Evolutionary conservation across 2,329 filamentous ascomycete species (phyloP).

Genomic region (Clonostachys sp.): DNA sequence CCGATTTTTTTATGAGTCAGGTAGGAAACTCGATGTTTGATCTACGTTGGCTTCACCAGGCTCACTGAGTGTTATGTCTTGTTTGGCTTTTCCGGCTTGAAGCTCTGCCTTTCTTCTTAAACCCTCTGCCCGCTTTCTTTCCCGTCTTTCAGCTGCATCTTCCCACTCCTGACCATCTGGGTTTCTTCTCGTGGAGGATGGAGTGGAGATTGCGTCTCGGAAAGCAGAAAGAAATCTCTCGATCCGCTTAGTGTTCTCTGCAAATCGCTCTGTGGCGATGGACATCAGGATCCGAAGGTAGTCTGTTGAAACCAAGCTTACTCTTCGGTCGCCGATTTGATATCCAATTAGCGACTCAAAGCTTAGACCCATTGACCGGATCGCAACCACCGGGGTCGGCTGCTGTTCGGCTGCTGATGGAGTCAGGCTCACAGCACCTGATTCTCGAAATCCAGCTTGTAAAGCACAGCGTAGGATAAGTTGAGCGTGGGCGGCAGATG

Average conservation of each 20-base stretch:
- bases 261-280: slow-evolving; percentile 72
- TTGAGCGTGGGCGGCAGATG: slow-evolving; percentile 72
- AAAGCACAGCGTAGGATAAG: slow-evolving; percentile 70
- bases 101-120: slow-evolving; percentile 45
- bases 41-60: not conserved
- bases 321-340: slow-evolving; percentile 11
- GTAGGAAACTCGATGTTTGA: not conserved
- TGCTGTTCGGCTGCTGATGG: slow-evolving; percentile 23
- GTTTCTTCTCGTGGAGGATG: slow-evolving; percentile 15
- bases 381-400: slow-evolving; percentile 69
- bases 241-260: slow-evolving; percentile 64
- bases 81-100: slow-evolving; percentile 9
- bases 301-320: slow-evolving; percentile 53
- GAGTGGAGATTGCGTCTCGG: slow-evolving; percentile 16
- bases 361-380: slow-evolving; percentile 77
- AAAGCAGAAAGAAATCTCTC: slow-evolving; percentile 56
- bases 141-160: slow-evolving; percentile 42
- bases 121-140: slow-evolving; percentile 55
- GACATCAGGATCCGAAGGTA: slow-evolving; percentile 65
- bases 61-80: not conserved
- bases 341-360: slow-evolving; percentile 77
- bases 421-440: slow-evolving; percentile 69
- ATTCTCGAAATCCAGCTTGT: slow-evolving; percentile 84
- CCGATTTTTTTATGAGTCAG: too few relatives aligned
- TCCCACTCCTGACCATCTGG: slow-evolving; percentile 47